Percentiles rank a stretch among this genome's conserved stretches.
phyloP scores from a whole-genome alignment of 495 filamentous ascomycete species.

The Pyrenopolyporus hunteri region DNA sequence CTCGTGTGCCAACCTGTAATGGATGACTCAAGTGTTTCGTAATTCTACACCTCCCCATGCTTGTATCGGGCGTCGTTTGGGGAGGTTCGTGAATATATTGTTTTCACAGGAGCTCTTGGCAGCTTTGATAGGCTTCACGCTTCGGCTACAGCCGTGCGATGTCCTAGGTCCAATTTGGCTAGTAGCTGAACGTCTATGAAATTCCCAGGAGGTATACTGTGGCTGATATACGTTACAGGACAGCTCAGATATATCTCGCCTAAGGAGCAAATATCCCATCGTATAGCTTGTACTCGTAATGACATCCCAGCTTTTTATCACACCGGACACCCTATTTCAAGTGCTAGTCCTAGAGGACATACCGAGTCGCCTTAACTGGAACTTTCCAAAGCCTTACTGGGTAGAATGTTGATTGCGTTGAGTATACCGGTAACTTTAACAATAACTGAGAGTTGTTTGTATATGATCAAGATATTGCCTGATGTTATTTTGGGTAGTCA shows the following conservation, averaged over 20 bases:
- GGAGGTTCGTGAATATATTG: neutral
- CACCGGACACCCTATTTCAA: neutral
- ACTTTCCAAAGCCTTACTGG: neutral
- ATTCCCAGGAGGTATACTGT: conserved; percentile 19
- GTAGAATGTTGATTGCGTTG: neutral
- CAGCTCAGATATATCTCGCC: conserved; percentile 12
- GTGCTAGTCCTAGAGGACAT: neutral
- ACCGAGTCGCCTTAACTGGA: neutral
- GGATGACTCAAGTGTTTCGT: neutral
- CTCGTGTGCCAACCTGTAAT: neutral
- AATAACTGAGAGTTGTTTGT: neutral
- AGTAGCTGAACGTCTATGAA: neutral
- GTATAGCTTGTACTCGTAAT: neutral
- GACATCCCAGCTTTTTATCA: neutral
- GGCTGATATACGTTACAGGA: conserved; percentile 28
- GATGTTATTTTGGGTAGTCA: too few species aligned
- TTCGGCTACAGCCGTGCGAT: neutral
- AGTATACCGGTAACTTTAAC: neutral
- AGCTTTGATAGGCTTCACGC: neutral
- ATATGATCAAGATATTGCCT: too few species aligned
- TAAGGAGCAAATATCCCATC: conserved; percentile 7
- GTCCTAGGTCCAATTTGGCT: neutral
- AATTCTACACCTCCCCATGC: neutral
- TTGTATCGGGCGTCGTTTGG: neutral
- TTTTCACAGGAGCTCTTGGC: conserved; percentile 1